phyloP scores from a whole-genome alignment of 306 rosid species.

The Pachyrhizus erosus region DNA sequence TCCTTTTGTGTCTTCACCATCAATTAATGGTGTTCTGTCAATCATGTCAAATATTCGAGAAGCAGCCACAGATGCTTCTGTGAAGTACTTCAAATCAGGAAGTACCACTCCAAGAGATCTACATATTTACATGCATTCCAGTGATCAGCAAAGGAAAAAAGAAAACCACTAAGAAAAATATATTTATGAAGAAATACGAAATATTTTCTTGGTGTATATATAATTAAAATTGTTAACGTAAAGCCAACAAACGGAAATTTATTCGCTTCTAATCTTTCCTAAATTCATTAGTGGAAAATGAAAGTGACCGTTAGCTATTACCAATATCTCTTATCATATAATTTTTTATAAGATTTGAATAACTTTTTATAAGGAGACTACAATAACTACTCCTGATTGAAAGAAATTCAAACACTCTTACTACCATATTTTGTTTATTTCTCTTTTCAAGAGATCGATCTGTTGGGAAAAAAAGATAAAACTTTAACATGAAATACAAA shows the following conservation, averaged over 20 bases:
- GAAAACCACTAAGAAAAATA: background rate
- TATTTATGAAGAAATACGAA: background rate
- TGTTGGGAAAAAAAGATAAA: background rate
- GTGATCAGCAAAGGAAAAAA: background rate
- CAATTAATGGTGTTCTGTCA: slow-evolving; percentile 72
- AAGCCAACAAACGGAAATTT: slow-evolving; percentile 17
- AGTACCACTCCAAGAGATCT: slow-evolving; percentile 95
- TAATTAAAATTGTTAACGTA: background rate
- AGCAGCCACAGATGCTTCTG: slow-evolving; percentile 87
- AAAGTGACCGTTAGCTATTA: background rate
- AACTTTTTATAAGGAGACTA: background rate
- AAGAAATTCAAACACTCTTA: background rate
- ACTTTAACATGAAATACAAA: background rate
- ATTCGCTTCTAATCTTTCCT: background rate
- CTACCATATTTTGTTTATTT: background rate
- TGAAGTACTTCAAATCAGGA: slow-evolving; percentile 90
- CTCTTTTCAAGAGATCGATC: background rate
- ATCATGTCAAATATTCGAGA: slow-evolving; percentile 72
- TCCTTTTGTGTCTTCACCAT: slow-evolving; percentile 72
- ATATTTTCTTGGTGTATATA: background rate
- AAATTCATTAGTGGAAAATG: background rate
- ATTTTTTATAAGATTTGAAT: background rate
- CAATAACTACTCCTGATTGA: background rate
- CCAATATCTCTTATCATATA: background rate
- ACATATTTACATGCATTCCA: slow-evolving; percentile 35